Percentiles rank a stretch among this genome's conserved stretches.
Evolutionary conservation across 2,329 filamentous ascomycete genomes (phyloP).

Genomic region (Ceratocystis lukuohia): DNA sequence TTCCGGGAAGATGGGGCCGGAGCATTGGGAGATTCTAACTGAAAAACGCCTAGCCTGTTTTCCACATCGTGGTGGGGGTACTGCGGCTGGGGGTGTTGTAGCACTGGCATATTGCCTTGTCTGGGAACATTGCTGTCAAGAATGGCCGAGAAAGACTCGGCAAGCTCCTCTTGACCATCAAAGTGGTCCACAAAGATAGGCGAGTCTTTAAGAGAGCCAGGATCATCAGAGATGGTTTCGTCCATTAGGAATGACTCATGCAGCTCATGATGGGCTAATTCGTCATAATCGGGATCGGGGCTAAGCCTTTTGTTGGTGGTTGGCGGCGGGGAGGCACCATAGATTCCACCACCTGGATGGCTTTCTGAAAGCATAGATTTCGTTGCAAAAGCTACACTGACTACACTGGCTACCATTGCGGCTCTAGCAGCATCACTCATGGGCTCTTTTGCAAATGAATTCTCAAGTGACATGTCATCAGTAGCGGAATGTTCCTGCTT

Average conservation of each 20-base stretch:
- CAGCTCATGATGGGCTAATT: slow-evolving; percentile 10
- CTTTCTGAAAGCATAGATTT: slow-evolving; percentile 17
- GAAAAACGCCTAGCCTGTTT: slow-evolving; percentile 16
- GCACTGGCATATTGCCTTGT: slow-evolving; percentile 13
- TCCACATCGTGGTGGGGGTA: background rate
- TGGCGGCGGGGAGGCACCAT: slow-evolving; percentile 1
- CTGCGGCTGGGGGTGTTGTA: background rate
- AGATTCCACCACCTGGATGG: background rate
- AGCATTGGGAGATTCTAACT: background rate
- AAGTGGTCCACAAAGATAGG: slow-evolving; percentile 6
- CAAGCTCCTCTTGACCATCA: slow-evolving; percentile 14
- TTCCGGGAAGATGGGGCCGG: background rate
- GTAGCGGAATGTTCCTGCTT: background rate
- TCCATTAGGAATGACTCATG: background rate
- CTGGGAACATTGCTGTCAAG: slow-evolving; percentile 10
- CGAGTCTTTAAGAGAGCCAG: slow-evolving; percentile 12
- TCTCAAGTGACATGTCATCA: background rate
- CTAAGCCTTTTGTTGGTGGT: background rate
- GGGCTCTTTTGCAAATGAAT: background rate
- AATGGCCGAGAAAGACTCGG: slow-evolving; percentile 21
- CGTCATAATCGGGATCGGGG: slow-evolving; percentile 15
- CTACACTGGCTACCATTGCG: slow-evolving; percentile 17
- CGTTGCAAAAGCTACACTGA: slow-evolving; percentile 17
- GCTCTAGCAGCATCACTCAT: slow-evolving; percentile 14
- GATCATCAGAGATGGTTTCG: background rate